Evolutionary conservation across 306 rosid genomes (phyloP).

Genomic region (Castanopsis chinensis): DNA sequence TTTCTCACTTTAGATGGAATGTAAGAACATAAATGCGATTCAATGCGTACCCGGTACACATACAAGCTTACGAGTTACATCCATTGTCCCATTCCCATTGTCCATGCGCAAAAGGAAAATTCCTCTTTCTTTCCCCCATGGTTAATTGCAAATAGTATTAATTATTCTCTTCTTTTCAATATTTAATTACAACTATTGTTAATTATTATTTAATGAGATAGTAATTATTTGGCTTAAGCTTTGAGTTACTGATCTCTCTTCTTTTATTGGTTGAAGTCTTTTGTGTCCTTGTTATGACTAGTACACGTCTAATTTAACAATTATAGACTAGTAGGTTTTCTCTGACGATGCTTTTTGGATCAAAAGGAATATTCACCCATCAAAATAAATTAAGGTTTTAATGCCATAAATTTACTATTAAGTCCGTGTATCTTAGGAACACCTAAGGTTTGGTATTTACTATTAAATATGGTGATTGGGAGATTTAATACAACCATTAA

Average conservation of each 20-base stretch:
- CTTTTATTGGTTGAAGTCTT: background rate
- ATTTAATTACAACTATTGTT: background rate
- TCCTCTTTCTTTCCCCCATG: background rate
- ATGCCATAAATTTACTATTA: background rate
- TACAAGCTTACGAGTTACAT: constrained; percentile 25
- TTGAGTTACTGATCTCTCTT: background rate
- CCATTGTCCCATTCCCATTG: constrained; percentile 28
- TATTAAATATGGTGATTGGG: too few relatives aligned
- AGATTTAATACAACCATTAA: too few relatives aligned
- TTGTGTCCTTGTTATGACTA: background rate
- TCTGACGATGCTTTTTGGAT: background rate
- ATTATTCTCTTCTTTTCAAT: background rate
- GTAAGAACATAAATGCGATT: constrained; percentile 11
- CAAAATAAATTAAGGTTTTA: background rate
- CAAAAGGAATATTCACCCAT: background rate
- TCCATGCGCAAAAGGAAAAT: background rate
- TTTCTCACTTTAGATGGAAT: background rate
- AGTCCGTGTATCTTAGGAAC: background rate
- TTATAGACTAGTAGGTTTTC: background rate
- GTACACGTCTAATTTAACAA: background rate
- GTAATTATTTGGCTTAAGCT: background rate
- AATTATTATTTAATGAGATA: background rate
- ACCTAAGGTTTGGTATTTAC: too few relatives aligned
- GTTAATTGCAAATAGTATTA: background rate
- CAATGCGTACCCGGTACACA: constrained; percentile 32